Conservation (phyloP, 2,329 filamentous ascomycete genomes). For the Beauveria varroae region DNA sequence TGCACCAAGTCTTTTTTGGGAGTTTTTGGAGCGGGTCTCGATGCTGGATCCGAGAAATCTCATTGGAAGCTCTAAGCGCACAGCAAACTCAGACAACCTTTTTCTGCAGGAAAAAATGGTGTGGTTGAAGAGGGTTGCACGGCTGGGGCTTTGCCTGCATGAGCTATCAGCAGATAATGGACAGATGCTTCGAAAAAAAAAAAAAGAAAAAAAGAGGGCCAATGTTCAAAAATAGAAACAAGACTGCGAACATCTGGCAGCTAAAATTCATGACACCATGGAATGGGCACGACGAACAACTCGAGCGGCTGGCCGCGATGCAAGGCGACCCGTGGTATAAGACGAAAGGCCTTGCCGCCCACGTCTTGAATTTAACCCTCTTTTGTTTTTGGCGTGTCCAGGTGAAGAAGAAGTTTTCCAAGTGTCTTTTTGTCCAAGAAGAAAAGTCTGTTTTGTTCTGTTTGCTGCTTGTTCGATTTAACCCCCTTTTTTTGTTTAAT, state of each 20-base stretch:
- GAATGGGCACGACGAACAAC: too few relatives aligned
- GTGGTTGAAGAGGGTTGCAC: conserved; percentile 1
- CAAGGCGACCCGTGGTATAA: conserved; percentile 48
- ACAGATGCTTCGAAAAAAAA: background rate
- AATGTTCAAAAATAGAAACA: conserved; percentile 33
- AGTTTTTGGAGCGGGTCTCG: background rate
- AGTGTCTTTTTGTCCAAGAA: background rate
- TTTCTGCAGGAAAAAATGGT: background rate
- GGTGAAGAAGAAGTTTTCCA: conserved; percentile 21
- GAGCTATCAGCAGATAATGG: background rate
- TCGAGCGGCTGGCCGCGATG: conserved; percentile 26
- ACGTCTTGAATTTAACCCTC: conserved; percentile 31
- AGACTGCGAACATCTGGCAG: background rate
- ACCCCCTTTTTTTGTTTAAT: conserved; percentile 27
- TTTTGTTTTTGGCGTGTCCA: conserved; percentile 29
- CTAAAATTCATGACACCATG: too few relatives aligned
- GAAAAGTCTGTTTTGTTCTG: conserved; percentile 20
- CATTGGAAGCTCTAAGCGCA: conserved; percentile 9
- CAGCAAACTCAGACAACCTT: background rate
- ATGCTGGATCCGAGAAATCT: background rate
- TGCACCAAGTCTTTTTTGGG: conserved; percentile 7
- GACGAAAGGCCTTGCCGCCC: conserved; percentile 41
- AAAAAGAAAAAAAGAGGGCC: background rate
- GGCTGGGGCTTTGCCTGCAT: background rate
- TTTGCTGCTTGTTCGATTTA: conserved; percentile 10